Conservation (phyloP, 2,329 filamentous ascomycete genomes). For the Colletotrichum eleusines region DNA sequence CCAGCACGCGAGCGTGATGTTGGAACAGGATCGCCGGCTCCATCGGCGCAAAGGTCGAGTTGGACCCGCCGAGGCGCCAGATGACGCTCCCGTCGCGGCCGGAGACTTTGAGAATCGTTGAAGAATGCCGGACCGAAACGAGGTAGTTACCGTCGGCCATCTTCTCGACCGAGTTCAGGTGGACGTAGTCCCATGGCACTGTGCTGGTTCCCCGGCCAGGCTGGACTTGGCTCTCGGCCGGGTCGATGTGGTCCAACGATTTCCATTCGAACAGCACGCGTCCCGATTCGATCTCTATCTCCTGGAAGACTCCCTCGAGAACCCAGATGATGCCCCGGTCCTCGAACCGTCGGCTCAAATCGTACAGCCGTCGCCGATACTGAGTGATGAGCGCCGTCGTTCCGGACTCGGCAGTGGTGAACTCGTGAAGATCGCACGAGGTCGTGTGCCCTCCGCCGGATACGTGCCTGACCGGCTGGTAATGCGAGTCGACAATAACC, state of each 20-base stretch:
- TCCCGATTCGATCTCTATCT: slow-evolving; percentile 64
- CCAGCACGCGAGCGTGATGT: slow-evolving; percentile 61
- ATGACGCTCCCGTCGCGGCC: slow-evolving; percentile 60
- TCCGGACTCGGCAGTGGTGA: slow-evolving; percentile 2
- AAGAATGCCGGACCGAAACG: slow-evolving; percentile 48
- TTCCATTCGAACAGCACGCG: slow-evolving; percentile 62
- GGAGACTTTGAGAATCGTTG: slow-evolving; percentile 60
- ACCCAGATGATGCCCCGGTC: background rate
- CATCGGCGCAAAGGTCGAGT: slow-evolving; percentile 53
- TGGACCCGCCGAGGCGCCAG: slow-evolving; percentile 65
- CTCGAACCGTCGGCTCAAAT: background rate
- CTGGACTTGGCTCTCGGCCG: slow-evolving; percentile 21
- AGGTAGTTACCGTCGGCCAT: slow-evolving; percentile 49
- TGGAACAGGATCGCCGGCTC: slow-evolving; percentile 59
- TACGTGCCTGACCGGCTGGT: slow-evolving; percentile 2
- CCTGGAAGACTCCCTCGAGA: slow-evolving; percentile 43
- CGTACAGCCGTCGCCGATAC: slow-evolving; percentile 6
- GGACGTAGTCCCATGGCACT: slow-evolving; percentile 54
- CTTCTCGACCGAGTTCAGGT: slow-evolving; percentile 54
- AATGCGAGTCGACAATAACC: slow-evolving; percentile 1
- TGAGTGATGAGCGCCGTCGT: slow-evolving; percentile 3
- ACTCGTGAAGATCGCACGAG: slow-evolving; percentile 16
- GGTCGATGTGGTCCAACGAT: slow-evolving; percentile 46
- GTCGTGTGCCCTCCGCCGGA: background rate
- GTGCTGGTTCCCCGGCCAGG: background rate